Percentiles rank a stretch among this genome's conserved stretches.
Conservation (phyloP, 2,329 filamentous ascomycete species). For the Fusarium beomiforme region DNA sequence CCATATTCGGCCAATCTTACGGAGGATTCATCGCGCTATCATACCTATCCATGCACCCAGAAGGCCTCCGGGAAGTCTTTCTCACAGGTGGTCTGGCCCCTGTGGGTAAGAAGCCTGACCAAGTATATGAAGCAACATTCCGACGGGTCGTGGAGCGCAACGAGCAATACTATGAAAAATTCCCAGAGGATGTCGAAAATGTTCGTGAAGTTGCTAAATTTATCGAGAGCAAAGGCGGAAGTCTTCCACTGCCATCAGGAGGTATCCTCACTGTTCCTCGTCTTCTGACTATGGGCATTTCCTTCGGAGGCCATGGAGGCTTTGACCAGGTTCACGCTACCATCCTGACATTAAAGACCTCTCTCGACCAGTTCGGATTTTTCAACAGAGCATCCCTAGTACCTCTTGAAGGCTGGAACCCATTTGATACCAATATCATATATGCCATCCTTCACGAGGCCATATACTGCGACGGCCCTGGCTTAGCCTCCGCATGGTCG, state of each 20-base stretch:
- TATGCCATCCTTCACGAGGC: conserved; percentile 90
- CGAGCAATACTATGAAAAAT: conserved; percentile 83
- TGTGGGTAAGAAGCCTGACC: conserved; percentile 74
- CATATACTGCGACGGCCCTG: conserved; percentile 80
- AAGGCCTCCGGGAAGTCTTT: conserved; percentile 84
- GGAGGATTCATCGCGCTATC: conserved; percentile 87
- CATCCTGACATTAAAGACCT: conserved; percentile 74
- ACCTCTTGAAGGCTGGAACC: conserved; percentile 71
- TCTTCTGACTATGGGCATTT: conserved; percentile 80
- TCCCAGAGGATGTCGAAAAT: conserved; percentile 77
- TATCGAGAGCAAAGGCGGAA: conserved; percentile 66
- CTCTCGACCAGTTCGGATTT: conserved; percentile 80
- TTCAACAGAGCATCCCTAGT: conserved; percentile 77
- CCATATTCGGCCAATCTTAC: conserved; percentile 89
- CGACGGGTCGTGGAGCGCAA: conserved; percentile 77
- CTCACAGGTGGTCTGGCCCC: conserved; percentile 86
- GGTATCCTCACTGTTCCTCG: conserved; percentile 77
- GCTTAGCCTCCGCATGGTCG: conserved; percentile 76
- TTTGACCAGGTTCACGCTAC: conserved; percentile 79
- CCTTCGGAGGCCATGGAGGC: conserved; percentile 82
- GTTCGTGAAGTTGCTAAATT: conserved; percentile 74
- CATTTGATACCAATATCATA: conserved; percentile 80
- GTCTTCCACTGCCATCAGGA: conserved; percentile 74
- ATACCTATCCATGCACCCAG: conserved; percentile 83
- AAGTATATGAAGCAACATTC: conserved; percentile 80